Conservation (phyloP, 129 eudicot species). For the Cynara cardunculus region DNA sequence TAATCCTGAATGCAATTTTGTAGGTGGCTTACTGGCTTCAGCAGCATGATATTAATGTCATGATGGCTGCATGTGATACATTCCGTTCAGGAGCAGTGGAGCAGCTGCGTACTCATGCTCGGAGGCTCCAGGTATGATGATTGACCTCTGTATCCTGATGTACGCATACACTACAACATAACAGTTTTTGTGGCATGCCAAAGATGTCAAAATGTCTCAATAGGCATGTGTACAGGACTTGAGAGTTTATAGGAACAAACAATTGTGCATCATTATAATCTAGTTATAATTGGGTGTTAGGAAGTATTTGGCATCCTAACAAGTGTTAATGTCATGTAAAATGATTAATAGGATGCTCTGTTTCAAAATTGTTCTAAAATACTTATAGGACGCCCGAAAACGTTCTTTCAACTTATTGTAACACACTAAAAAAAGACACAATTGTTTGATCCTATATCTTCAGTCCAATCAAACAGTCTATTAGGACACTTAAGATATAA, state of each 20-base stretch:
- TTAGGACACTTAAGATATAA: not conserved
- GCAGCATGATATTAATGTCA: conserved; percentile 84
- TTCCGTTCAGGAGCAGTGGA: conserved; percentile 98
- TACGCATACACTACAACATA: not conserved
- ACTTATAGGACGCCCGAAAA: not conserved
- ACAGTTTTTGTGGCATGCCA: not conserved
- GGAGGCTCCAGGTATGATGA: conserved; percentile 79
- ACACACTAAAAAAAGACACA: not conserved
- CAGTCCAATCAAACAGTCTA: not conserved
- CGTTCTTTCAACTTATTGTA: not conserved
- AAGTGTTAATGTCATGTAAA: too few relatives aligned
- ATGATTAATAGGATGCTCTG: not conserved
- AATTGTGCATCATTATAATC: not conserved
- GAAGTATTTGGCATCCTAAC: too few relatives aligned
- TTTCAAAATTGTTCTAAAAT: not conserved
- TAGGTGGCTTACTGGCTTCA: conserved; percentile 98
- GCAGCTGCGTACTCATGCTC: conserved; percentile 97
- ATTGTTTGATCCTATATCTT: not conserved
- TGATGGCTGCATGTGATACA: conserved; percentile 99
- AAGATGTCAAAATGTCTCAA: not conserved
- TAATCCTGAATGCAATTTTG: conserved; percentile 10
- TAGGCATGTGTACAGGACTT: not conserved
- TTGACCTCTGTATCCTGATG: not conserved
- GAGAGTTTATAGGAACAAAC: not conserved
- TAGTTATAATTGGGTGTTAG: too few relatives aligned